Base-by-base conservation (phyloP, 352 stramenopile species). In the Phytophthora rubi region DNA sequence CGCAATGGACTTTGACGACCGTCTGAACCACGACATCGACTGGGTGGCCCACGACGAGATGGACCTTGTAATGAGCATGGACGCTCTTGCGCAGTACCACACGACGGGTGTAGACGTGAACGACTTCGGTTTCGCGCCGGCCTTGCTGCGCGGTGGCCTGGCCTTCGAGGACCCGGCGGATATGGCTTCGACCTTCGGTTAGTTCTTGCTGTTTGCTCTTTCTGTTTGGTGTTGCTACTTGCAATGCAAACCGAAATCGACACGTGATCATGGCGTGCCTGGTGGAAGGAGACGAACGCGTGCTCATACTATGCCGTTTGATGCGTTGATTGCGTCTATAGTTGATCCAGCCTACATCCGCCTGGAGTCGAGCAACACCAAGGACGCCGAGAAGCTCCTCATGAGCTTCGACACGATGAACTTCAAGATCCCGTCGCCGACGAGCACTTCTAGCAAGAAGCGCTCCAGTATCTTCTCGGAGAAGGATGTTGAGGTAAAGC, bases 341-440 rank as follows among this genome's bases (percentile, higher is more conserved):
- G 76, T 82, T 77, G 84, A 92, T 71, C 81, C 79, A 37, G 68
- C 61, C 68, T 79, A 79, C 64, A 73, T 84, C 60, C 76, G 44
- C 49, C 52, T 86, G 60, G 72, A 88, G 54, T 66, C 73, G 68
- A 77, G 58, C 60, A 78, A 35, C 32, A 56, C 69, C n/a, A 85
- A 79, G 69, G 73, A 92, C 62, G 86, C 83, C 1, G 88, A 95
- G 60, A 91, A 88, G 80, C 82, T 95, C 59, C 73, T 95, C 61
- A 95, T 95, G 88, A 93, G 88, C 71, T 95, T 95, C 68, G 88
- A 95, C 60, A 95, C 88, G 45, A 95, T 95, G 88, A 81, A 80
- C 16, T 95, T 93, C 59, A 88, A 80, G 48, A 90, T 91, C 59
- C 88, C 88, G 55, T 95, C 88, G 30, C 88, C 88, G 6, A 93